These are phyloP conservation scores for Mycena pura DNA, from an alignment of 768 basidiomycete species.

Conservation along the genomic window DNA sequence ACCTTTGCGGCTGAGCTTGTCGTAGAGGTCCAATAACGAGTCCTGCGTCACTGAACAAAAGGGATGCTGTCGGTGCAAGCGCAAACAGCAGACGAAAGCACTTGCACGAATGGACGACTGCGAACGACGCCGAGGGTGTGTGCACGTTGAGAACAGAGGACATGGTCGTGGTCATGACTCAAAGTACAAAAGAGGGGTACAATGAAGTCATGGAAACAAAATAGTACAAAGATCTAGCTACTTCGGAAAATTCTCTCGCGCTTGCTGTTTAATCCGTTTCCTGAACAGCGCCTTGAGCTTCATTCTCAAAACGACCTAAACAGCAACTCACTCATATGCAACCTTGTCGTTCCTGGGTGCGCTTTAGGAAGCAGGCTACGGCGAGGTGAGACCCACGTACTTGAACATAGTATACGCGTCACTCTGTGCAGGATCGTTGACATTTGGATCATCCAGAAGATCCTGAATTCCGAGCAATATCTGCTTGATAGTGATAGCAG, in stretches of 20 bases:
- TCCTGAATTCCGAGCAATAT: conserved; percentile 97
- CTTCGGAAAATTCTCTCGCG: conserved; percentile 89
- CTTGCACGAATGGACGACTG: conserved; percentile 78
- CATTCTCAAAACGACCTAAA: not conserved
- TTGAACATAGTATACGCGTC: conserved; percentile 99
- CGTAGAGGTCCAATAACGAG: conserved; percentile 64
- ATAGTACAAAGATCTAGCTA: conserved; percentile 46
- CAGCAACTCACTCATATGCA: conserved; percentile 82
- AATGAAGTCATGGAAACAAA: conserved; percentile 19
- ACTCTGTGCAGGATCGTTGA: conserved; percentile 96
- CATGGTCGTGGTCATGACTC: conserved; percentile 2
- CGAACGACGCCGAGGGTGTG: conserved; percentile 77
- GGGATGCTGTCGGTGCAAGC: conserved; percentile 11
- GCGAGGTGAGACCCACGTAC: conserved; percentile 54
- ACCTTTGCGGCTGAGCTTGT: conserved; percentile 74
- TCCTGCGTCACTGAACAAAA: conserved; percentile 67
- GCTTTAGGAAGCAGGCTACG: conserved; percentile 16
- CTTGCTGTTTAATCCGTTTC: conserved; percentile 83
- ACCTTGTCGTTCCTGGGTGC: conserved; percentile 83
- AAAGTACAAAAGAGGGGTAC: conserved; percentile 10
- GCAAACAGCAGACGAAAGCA: conserved; percentile 17
- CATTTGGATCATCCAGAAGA: conserved; percentile 93
- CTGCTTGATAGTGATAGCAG: conserved; percentile 98
- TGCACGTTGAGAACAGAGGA: conserved; percentile 69
- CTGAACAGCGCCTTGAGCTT: conserved; percentile 44